phyloP scores from a whole-genome alignment of 805 yeast species.

The Kuraishia capsulata region DNA sequence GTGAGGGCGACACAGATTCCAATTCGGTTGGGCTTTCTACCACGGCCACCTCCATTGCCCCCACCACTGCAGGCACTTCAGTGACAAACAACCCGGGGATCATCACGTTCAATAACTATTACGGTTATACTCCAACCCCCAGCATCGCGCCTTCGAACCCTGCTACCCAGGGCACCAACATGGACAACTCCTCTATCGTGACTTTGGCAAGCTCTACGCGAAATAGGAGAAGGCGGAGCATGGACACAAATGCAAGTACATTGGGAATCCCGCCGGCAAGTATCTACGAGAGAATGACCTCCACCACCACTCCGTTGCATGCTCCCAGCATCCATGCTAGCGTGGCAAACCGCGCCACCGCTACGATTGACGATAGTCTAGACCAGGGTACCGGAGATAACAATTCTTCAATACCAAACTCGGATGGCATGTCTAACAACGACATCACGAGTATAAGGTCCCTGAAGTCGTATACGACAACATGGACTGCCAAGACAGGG shows the following conservation, averaged over 20 bases:
- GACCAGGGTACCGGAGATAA: background rate
- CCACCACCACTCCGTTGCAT: constrained; percentile 8
- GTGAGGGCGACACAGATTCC: background rate
- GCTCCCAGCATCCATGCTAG: constrained; percentile 12
- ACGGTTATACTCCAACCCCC: background rate
- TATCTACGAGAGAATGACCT: constrained; percentile 49
- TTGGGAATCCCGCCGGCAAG: constrained; percentile 71
- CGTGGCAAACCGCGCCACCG: constrained; percentile 7
- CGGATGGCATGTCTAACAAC: constrained; percentile 7
- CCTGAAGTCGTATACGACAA: background rate
- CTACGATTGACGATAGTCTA: background rate
- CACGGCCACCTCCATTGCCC: constrained; percentile 41
- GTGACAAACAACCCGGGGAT: constrained; percentile 8
- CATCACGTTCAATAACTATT: background rate
- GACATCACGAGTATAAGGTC: constrained; percentile 11
- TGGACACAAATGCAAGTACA: constrained; percentile 52
- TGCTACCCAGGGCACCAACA: constrained; percentile 13
- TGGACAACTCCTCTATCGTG: constrained; percentile 13
- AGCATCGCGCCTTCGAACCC: constrained; percentile 1
- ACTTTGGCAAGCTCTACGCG: constrained; percentile 25
- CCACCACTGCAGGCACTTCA: constrained; percentile 16
- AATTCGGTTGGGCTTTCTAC: constrained; percentile 24
- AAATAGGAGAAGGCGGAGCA: constrained; percentile 20
- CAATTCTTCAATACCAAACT: constrained; percentile 9
- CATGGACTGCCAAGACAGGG: background rate